Conservation (phyloP, 2,329 filamentous ascomycete species). For the Hypocreales sp. region DNA sequence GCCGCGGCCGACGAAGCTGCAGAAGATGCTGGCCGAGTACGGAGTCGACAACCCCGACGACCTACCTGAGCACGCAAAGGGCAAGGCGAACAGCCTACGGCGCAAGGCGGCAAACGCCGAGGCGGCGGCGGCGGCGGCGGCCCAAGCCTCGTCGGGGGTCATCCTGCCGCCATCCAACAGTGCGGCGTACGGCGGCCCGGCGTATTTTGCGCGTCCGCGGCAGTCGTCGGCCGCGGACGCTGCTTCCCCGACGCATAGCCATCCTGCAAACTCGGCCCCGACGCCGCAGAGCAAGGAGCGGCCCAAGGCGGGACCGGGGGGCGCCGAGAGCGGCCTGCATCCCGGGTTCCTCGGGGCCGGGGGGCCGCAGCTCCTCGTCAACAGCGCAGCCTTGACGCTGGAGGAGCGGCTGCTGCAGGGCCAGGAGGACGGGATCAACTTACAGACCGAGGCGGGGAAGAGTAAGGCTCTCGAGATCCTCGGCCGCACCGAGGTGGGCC, state of each 20-base stretch:
- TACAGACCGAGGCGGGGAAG: conserved; percentile 29
- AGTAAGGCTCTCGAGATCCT: conserved; percentile 37
- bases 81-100: conserved; percentile 60
- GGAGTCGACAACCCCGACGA: conserved; percentile 86
- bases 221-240: conserved; percentile 5
- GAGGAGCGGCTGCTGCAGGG: conserved; percentile 36
- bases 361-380: conserved; percentile 25
- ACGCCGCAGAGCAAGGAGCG: conserved; percentile 11
- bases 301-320: conserved; percentile 15
- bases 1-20: conserved; percentile 87
- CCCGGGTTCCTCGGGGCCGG: conserved; percentile 25
- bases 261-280: conserved; percentile 11
- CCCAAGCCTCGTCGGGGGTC: conserved; percentile 5
- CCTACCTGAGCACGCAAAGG: conserved; percentile 65
- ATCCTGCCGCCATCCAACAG: conserved; percentile 8
- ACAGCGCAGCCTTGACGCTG: conserved; percentile 24
- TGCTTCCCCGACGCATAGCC: conserved; percentile 11
- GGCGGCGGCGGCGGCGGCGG: conserved; percentile 25
- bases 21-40: conserved; percentile 81
- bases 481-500: conserved; percentile 30
- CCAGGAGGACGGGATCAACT: conserved; percentile 27
- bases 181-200: conserved; percentile 10
- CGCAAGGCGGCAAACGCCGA: conserved; percentile 53
- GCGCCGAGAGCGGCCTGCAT: conserved; percentile 16
- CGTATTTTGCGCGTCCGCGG: conserved; percentile 10